Evolutionary conservation across 1,284 basidiomycete species (phyloP).

Genomic region (Ganoderma leucocontextum): DNA sequence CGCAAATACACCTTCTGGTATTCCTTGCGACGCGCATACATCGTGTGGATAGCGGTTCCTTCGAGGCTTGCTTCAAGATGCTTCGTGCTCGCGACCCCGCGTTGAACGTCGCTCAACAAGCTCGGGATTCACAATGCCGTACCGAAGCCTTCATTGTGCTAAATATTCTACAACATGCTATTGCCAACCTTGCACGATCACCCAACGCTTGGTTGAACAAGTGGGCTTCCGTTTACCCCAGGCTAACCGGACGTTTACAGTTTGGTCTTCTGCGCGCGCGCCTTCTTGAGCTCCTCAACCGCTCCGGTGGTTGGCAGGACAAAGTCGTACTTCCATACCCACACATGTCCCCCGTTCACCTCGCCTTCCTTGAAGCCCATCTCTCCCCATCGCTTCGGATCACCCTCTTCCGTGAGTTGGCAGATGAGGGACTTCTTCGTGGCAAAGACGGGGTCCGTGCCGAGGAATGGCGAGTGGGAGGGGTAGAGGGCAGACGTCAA

Average conservation of each 20-base stretch:
- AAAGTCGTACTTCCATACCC: constrained; percentile 48
- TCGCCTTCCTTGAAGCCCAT: constrained; percentile 46
- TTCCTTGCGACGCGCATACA: neutral
- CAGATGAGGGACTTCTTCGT: constrained; percentile 51
- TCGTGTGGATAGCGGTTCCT: neutral
- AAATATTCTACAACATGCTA: neutral
- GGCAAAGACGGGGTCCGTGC: constrained; percentile 52
- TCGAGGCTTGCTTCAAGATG: neutral
- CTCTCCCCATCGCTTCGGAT: constrained; percentile 42
- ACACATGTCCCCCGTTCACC: constrained; percentile 43
- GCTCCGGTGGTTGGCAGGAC: constrained; percentile 46
- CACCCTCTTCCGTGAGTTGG: constrained; percentile 42
- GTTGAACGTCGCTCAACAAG: neutral
- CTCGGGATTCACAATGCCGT: neutral
- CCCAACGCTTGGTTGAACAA: constrained; percentile 19
- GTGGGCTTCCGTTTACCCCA: neutral
- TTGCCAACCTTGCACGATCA: neutral
- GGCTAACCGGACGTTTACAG: constrained; percentile 7
- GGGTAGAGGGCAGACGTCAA: constrained; percentile 51
- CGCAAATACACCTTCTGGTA: constrained; percentile 6
- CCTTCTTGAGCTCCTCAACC: constrained; percentile 42
- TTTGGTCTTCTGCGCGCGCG: constrained; percentile 28
- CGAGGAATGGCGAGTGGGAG: constrained; percentile 50
- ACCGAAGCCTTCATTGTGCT: neutral
- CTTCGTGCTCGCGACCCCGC: neutral